A percentile compares a stretch with the other conserved stretches of the same genome.
Evolutionary conservation across 2,329 filamentous ascomycete genomes (phyloP).

Genomic region (Nannizziopsis arthrosporioides): DNA sequence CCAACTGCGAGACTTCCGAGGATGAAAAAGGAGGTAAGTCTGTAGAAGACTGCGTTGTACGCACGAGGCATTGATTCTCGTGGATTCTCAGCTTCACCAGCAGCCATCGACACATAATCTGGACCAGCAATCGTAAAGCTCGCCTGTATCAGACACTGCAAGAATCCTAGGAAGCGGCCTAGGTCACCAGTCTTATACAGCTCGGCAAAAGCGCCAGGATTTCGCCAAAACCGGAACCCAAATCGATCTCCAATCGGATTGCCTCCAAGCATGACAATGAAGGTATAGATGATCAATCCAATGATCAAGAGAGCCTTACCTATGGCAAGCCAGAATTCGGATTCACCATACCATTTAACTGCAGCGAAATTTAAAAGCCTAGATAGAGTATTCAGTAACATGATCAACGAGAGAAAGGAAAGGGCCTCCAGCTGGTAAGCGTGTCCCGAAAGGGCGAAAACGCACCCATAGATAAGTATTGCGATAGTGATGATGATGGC

Average conservation of each 20-base stretch:
- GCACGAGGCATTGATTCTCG: constrained; percentile 58
- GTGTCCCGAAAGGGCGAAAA: neutral
- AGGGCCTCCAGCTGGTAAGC: neutral
- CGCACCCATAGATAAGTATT: constrained; percentile 35
- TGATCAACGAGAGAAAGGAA: no score
- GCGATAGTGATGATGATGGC: constrained; percentile 38
- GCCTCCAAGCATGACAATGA: constrained; percentile 71
- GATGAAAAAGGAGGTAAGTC: constrained; percentile 63
- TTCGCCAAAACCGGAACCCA: constrained; percentile 57
- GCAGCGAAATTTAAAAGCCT: constrained; percentile 57
- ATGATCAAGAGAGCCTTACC: constrained; percentile 62
- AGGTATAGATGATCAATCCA: constrained; percentile 62
- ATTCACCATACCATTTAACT: constrained; percentile 63
- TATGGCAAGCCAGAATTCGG: constrained; percentile 62
- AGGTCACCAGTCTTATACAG: constrained; percentile 53
- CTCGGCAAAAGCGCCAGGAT: constrained; percentile 58
- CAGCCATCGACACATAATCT: constrained; percentile 53
- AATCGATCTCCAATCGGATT: constrained; percentile 62
- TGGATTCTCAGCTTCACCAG: constrained; percentile 61
- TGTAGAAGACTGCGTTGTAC: constrained; percentile 69
- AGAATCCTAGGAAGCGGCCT: constrained; percentile 63
- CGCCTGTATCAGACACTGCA: constrained; percentile 61
- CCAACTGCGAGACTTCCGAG: constrained; percentile 61
- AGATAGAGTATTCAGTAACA: neutral
- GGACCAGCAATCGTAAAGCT: constrained; percentile 57